Evolutionary conservation across 495 filamentous ascomycete species (phyloP), one percentile per base, ranked within the genome.

Genomic region (Xylaria intraflava): DNA sequence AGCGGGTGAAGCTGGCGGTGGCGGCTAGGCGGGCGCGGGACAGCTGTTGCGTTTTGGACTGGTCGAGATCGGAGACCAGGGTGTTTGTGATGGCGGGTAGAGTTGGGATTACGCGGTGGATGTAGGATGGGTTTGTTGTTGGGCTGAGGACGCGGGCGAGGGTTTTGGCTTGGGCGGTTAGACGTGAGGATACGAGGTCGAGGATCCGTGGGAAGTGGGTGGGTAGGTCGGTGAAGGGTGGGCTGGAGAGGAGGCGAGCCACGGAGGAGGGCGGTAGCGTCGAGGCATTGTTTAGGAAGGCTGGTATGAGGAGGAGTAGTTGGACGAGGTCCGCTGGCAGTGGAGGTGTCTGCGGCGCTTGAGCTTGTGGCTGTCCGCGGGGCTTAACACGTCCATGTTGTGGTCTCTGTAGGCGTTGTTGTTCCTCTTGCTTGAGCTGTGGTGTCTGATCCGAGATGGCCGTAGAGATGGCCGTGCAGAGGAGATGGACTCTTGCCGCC

Each of bases 111-210:
- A 62, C 44, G 19, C 77, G 73, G 66, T 79, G 78, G 23, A 79
- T 55, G 62, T 67, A 79, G 16, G 77, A 78, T 0, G 78, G 67
- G 64, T 79, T 79, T 1, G 75, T 79, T n/a, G 57, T 65, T 0
- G 78, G 77, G 60, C 64, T 65, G 26, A 70, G 56, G 30, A 79
- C 64, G 42, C 75, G 72, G n/a, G 73, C 66, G 8, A 80, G 64
- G 17, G 65, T 42, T 9, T 66, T 59, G 46, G 72, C 72, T 17
- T 66, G 68, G 7, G 61, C 46, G 23, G 70, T 68, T 0, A 81
- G 67, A 22, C 62, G 58, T 7, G 55, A 38, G 17, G 77, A 77
- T 24, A 79, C 11, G 19, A 75, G 62, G n/a, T 59, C 23, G 2
- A 66, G 49, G 29, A 79, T 65, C 11, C 55, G 38, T 0, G 78